Base-by-base conservation (phyloP, 805 yeast genomes). In the Candida chauliodis region DNA sequence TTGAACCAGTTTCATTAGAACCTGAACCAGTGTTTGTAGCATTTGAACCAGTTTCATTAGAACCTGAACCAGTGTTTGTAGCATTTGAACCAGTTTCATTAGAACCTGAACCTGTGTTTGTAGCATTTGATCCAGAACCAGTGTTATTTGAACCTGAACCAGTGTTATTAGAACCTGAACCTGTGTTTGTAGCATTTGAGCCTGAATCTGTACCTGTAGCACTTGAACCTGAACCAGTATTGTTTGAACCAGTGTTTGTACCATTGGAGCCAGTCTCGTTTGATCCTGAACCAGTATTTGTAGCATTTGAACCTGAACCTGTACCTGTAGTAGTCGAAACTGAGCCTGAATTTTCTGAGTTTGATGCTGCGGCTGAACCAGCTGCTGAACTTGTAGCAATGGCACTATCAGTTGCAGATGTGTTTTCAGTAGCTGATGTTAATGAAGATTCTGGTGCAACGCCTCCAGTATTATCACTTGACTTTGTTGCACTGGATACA, bases 341-440 rank as follows among this genome's bases (percentile, higher is more conserved):
- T 26, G 26, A 19, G 6, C 49, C 49, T 17, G 39, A 36, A 23
- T 48, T 23, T 3, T 10, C 3, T 5, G 33, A 4, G 6, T 15
- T 9, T 22, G 32, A 15, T 4, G 27, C 13, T 4, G n/a, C 22
- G 3, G 16, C 8, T 6, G 33, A 5, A 27, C 14, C 31, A 21
- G 22, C 15, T 27, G 17, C 14, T 8, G 38, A 34, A 24, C 24
- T 21, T 8, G 9, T 10, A 27, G 45, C 50, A 14, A 38, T 49
- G 28, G 51, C 55, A 8, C 53, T 41, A 13, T 48, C 47, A n/a
- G 55, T 53, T n/a, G n/a, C n/a, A n/a, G n/a, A n/a, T n/a, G n/a
- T n/a, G n/a, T n/a, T n/a, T n/a, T n/a, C n/a, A n/a, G n/a, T n/a
- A 11, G 11, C 25, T 22, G 25, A 11, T 22, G 25, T 22, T 11